Percentiles rank a stretch among this genome's conserved stretches.
These are phyloP conservation scores for Boechera retrofracta DNA, from an alignment of 345 rosid species.

Conservation along the genomic window DNA sequence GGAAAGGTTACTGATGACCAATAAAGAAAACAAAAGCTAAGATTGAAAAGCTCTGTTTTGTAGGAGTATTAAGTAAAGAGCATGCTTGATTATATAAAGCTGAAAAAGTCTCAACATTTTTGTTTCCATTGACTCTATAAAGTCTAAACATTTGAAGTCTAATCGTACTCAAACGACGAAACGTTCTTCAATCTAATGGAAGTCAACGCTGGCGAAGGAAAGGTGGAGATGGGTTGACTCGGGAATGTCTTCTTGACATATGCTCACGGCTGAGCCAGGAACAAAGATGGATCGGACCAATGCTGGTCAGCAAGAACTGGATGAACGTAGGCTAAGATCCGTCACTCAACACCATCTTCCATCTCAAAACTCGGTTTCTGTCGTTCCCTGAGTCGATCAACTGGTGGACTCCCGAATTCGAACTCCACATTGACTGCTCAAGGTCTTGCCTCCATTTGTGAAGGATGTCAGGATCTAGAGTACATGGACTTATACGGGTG, in stretches of 20 bases:
- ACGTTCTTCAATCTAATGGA: neutral
- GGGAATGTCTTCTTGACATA: conserved; percentile 70
- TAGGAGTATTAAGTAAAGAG: neutral
- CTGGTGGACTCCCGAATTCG: conserved; percentile 75
- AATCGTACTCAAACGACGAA: neutral
- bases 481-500: conserved; percentile 68
- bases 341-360: conserved; percentile 59
- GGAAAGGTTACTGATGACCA: neutral
- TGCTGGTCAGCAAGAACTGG: conserved; percentile 77
- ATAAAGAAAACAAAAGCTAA: neutral
- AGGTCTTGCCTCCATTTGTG: conserved; percentile 58
- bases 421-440: conserved; percentile 58
- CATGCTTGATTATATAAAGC: neutral
- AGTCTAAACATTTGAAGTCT: neutral
- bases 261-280: conserved; percentile 63
- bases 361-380: conserved; percentile 62
- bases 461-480: conserved; percentile 61
- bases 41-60: neutral
- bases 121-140: neutral
- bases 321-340: conserved; percentile 64
- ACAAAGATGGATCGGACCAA: conserved; percentile 70
- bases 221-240: conserved; percentile 49
- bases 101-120: neutral
- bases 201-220: conserved; percentile 11
- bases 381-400: conserved; percentile 52